A percentile compares a stretch with the other conserved stretches of the same genome.
Conservation (phyloP, 129 eudicot genomes). For the Silybum marianum region DNA sequence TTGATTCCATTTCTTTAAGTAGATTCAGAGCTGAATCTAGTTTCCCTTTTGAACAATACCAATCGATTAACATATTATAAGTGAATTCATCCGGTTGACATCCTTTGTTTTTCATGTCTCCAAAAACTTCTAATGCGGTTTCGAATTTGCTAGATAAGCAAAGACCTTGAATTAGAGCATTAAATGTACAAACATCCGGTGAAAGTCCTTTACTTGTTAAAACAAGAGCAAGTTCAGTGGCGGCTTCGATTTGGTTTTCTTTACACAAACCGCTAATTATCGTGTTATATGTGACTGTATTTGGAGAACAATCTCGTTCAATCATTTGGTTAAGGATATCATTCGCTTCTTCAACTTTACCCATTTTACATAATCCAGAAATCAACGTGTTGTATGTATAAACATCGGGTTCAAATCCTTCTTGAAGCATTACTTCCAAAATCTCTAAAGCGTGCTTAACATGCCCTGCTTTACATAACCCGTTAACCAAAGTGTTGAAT, state of each 20-base stretch:
- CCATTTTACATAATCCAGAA: slow-evolving; percentile 79
- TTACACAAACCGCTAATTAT: slow-evolving; percentile 79
- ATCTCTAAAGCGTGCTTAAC: slow-evolving; percentile 74
- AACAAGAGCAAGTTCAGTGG: slow-evolving; percentile 67
- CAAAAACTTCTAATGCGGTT: slow-evolving; percentile 59
- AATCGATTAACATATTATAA: slow-evolving; percentile 77
- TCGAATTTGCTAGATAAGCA: slow-evolving; percentile 60
- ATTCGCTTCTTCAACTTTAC: slow-evolving; percentile 68
- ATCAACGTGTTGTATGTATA: slow-evolving; percentile 74
- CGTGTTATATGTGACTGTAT: slow-evolving; percentile 77
- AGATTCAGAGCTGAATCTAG: slow-evolving; percentile 64
- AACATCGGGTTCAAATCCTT: slow-evolving; percentile 80
- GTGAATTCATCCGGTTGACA: slow-evolving; percentile 91
- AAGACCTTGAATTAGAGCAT: slow-evolving; percentile 82
- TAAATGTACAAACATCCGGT: slow-evolving; percentile 85
- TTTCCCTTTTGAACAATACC: slow-evolving; percentile 72
- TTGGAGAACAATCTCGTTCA: slow-evolving; percentile 64
- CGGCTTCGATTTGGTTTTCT: slow-evolving; percentile 82
- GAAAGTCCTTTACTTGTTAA: slow-evolving; percentile 66
- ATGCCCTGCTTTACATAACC: slow-evolving; percentile 79
- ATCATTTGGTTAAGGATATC: slow-evolving; percentile 74
- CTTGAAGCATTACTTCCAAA: slow-evolving; percentile 78
- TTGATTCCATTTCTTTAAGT: slow-evolving; percentile 77
- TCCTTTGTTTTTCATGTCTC: slow-evolving; percentile 74
- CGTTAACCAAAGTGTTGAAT: slow-evolving; percentile 69